Evolutionary conservation across 371 early-diverging fungal species (phyloP).

Genomic region (Mortierella polycephala): DNA sequence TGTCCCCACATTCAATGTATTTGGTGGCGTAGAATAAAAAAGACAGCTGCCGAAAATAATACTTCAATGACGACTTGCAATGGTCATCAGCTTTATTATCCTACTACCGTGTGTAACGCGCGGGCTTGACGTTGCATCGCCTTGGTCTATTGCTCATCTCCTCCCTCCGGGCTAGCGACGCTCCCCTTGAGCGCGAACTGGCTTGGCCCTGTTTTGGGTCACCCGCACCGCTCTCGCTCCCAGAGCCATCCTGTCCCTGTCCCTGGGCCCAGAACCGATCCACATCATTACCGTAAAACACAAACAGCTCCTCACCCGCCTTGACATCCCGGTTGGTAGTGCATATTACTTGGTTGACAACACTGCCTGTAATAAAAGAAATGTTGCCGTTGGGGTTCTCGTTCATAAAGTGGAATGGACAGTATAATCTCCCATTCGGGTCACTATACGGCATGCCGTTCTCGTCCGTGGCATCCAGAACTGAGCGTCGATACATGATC

Average conservation of each 20-base stretch:
- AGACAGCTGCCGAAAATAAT: background rate
- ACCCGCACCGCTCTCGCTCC: constrained; percentile 9
- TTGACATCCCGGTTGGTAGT: constrained; percentile 72
- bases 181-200: constrained; percentile 43
- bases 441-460: constrained; percentile 77
- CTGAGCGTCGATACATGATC: constrained; percentile 84
- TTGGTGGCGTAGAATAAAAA: constrained; percentile 25
- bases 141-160: constrained; percentile 34
- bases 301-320: constrained; percentile 83
- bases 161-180: constrained; percentile 23
- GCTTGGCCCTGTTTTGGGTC: constrained; percentile 19
- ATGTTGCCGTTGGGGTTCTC: constrained; percentile 76
- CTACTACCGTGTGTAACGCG: constrained; percentile 44
- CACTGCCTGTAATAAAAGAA: constrained; percentile 75
- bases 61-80: no score
- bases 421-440: constrained; percentile 70
- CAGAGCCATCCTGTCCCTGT: constrained; percentile 34
- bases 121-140: constrained; percentile 47
- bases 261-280: constrained; percentile 49
- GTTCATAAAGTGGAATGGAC: constrained; percentile 91
- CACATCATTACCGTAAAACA: constrained; percentile 78
- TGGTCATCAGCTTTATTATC: no score
- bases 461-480: constrained; percentile 88
- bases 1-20: background rate
- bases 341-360: constrained; percentile 85